phyloP scores from a whole-genome alignment of 1,139 yeast genomes.

The Pichia sp. region DNA sequence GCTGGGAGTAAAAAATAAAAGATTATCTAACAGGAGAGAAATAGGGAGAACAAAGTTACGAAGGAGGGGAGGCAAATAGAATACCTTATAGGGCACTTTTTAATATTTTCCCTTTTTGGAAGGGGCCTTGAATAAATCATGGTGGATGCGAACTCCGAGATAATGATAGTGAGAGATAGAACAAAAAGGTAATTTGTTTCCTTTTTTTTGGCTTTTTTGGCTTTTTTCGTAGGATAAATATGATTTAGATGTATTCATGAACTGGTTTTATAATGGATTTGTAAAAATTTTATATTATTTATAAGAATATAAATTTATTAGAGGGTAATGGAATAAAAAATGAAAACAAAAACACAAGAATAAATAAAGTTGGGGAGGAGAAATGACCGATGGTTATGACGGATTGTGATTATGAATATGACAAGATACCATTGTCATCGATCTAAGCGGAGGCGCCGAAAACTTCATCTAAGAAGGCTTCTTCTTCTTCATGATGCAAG shows the following conservation, averaged over 20 bases:
- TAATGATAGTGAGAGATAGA: neutral
- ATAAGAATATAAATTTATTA: neutral
- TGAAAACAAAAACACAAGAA: neutral
- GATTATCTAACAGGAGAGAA: no score
- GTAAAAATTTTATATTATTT: neutral
- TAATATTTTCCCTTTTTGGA: neutral
- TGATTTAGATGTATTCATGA: no score
- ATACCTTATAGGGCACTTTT: neutral
- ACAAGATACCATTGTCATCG: neutral
- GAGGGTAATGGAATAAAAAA: neutral
- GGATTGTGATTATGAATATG: neutral
- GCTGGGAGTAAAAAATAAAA: neutral
- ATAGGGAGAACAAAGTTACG: neutral
- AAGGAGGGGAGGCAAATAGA: neutral
- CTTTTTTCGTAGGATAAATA: no score
- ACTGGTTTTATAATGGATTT: neutral
- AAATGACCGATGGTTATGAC: neutral
- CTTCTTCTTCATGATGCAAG: conserved; percentile 86
- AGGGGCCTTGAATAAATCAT: neutral
- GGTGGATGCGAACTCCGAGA: neutral
- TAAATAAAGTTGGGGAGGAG: neutral
- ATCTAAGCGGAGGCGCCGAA: conserved; percentile 34
- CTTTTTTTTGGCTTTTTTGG: no score
- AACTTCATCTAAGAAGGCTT: conserved; percentile 75
- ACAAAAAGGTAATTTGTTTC: no score